phyloP scores from a whole-genome alignment of 2,329 filamentous ascomycete genomes.

The Endothia cerciana region DNA sequence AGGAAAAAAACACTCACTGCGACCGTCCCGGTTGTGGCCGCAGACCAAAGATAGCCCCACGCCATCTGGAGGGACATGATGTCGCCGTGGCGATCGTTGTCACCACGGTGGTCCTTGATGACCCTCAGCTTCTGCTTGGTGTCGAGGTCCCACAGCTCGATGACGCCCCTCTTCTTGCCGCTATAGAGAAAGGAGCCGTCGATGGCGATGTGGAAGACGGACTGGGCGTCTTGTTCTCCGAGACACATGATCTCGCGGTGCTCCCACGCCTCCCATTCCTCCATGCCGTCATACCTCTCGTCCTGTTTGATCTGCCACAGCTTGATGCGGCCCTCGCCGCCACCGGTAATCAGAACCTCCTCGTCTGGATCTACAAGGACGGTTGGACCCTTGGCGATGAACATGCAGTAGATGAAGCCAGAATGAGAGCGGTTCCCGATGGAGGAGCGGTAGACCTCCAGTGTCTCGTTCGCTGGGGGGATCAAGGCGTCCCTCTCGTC shows the following conservation, averaged over 20 bases:
- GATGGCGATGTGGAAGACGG: slow-evolving; percentile 76
- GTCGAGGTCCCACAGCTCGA: slow-evolving; percentile 97
- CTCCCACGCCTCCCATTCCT: slow-evolving; percentile 47
- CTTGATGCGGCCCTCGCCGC: slow-evolving; percentile 92
- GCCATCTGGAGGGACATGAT: slow-evolving; percentile 86
- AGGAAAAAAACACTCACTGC: slow-evolving; percentile 61
- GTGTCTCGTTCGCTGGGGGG: slow-evolving; percentile 56
- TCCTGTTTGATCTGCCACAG: slow-evolving; percentile 73
- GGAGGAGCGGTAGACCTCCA: slow-evolving; percentile 82
- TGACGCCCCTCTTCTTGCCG: slow-evolving; percentile 82
- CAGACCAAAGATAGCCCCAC: slow-evolving; percentile 84
- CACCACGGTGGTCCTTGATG: slow-evolving; percentile 71
- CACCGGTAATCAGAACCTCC: slow-evolving; percentile 87
- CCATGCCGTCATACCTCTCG: slow-evolving; percentile 63
- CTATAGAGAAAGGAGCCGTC: slow-evolving; percentile 93
- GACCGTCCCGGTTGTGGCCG: slow-evolving; percentile 83
- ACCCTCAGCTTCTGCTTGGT: slow-evolving; percentile 88
- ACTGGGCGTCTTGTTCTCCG: slow-evolving; percentile 61
- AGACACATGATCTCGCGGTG: slow-evolving; percentile 59
- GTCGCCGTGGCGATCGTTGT: slow-evolving; percentile 55
- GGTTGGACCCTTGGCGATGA: slow-evolving; percentile 73
- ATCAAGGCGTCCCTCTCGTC: slow-evolving; percentile 61
- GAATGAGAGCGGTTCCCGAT: slow-evolving; percentile 90
- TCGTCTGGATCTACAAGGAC: slow-evolving; percentile 71
- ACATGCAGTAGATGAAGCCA: slow-evolving; percentile 96